A percentile compares a stretch with the other conserved stretches of the same genome.
These are phyloP conservation scores for Aphanomyces cochlioides DNA, from an alignment of 352 stramenopile genomes.

Conservation along the genomic window DNA sequence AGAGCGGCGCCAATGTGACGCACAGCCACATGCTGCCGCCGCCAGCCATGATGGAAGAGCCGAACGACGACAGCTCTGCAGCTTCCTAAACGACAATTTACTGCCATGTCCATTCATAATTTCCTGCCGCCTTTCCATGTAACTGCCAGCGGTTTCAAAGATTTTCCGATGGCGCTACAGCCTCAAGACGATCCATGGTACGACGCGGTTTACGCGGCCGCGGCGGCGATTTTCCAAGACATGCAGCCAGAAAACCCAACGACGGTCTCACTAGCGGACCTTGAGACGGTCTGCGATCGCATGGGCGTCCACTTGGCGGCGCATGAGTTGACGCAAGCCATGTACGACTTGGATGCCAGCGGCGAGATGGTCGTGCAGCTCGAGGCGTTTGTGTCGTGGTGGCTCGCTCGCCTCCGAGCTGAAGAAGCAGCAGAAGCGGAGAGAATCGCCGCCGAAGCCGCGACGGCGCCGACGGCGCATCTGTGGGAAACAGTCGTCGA, in stretches of 20 bases:
- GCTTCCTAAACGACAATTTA: too few relatives aligned
- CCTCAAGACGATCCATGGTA: conserved; percentile 8
- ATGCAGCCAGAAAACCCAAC: conserved; percentile 7
- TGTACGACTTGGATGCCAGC: conserved; percentile 49
- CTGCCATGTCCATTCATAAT: too few relatives aligned
- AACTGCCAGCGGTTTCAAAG: too few relatives aligned
- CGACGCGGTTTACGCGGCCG: neutral
- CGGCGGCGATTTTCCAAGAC: neutral
- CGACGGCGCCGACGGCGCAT: conserved; percentile 32
- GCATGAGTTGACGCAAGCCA: conserved; percentile 27
- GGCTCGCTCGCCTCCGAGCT: conserved; percentile 36
- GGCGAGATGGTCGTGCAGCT: conserved; percentile 57
- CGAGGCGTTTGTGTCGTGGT: conserved; percentile 52
- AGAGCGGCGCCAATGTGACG: neutral
- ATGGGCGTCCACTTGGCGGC: conserved; percentile 1
- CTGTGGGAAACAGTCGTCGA: conserved; percentile 54
- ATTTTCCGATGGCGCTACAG: too few relatives aligned
- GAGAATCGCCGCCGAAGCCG: conserved; percentile 3
- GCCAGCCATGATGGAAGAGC: too few relatives aligned
- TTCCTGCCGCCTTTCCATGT: too few relatives aligned
- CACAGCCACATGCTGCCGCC: too few relatives aligned
- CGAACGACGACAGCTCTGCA: too few relatives aligned
- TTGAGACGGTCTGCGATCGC: conserved; percentile 3
- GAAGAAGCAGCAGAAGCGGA: conserved; percentile 5
- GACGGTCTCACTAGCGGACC: conserved; percentile 1